phyloP scores from a whole-genome alignment of 192 early-diverging fungal species.

The Umbelopsis vinacea region DNA sequence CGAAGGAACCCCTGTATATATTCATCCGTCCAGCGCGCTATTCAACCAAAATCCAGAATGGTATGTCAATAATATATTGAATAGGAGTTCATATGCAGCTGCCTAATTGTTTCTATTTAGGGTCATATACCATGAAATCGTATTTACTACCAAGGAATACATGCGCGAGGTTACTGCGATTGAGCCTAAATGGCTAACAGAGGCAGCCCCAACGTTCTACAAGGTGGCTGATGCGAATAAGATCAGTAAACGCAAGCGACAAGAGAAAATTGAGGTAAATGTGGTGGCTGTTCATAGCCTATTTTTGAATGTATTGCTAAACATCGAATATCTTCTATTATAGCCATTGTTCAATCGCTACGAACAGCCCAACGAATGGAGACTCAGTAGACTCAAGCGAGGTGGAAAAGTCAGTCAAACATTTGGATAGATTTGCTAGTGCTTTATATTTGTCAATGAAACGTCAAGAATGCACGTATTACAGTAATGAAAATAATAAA shows the following conservation, averaged over 20 bases:
- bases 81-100: neutral
- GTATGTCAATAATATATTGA: conserved; percentile 42
- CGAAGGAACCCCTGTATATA: conserved; percentile 96
- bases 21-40: conserved; percentile 94
- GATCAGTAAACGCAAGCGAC: conserved; percentile 90
- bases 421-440: conserved; percentile 60
- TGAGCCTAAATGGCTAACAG: conserved; percentile 92
- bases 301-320: neutral
- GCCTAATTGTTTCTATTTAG: conserved; percentile 31
- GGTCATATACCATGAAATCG: conserved; percentile 94
- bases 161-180: conserved; percentile 89
- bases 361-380: conserved; percentile 97
- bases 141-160: conserved; percentile 91
- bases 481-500: too few relatives aligned
- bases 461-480: too few relatives aligned
- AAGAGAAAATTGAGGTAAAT: conserved; percentile 80
- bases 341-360: conserved; percentile 91
- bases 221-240: conserved; percentile 93
- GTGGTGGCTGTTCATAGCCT: neutral
- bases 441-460: conserved; percentile 7
- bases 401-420: conserved; percentile 77
- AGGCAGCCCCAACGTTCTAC: conserved; percentile 99
- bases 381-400: conserved; percentile 79
- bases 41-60: conserved; percentile 96
- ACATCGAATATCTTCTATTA: neutral